phyloP scores from a whole-genome alignment of 192 early-diverging fungal species.

The Jimgerdemannia lactiflua region DNA sequence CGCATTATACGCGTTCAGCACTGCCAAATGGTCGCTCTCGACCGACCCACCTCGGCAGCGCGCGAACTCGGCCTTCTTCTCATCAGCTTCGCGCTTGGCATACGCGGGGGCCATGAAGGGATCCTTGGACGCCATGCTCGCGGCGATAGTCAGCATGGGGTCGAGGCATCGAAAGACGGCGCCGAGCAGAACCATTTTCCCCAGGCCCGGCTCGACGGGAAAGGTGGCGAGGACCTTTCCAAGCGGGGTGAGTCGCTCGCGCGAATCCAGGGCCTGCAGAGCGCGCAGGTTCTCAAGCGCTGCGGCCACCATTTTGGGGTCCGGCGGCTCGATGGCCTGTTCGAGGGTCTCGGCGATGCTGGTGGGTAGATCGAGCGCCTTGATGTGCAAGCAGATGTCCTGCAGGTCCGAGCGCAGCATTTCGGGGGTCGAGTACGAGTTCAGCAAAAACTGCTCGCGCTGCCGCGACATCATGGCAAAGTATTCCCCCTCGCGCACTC shows the following conservation, averaged over 20 bases:
- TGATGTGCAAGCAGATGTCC: slow-evolving; percentile 66
- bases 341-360: slow-evolving; percentile 43
- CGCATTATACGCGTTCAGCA: slow-evolving; percentile 44
- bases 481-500: slow-evolving; percentile 71
- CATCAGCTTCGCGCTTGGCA: slow-evolving; percentile 34
- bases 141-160: slow-evolving; percentile 60
- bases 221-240: slow-evolving; percentile 59
- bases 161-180: slow-evolving; percentile 62
- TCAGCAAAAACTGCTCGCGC: background rate
- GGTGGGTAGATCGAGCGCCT: slow-evolving; percentile 46
- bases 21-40: slow-evolving; percentile 40
- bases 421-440: slow-evolving; percentile 61
- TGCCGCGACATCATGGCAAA: slow-evolving; percentile 46
- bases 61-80: slow-evolving; percentile 37
- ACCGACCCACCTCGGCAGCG: no score
- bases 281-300: slow-evolving; percentile 53
- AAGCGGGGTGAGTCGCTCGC: slow-evolving; percentile 58
- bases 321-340: slow-evolving; percentile 57
- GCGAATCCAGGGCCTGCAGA: slow-evolving; percentile 35
- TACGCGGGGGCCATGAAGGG: no score
- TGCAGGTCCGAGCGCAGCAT: slow-evolving; percentile 69
- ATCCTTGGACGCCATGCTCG: slow-evolving; percentile 41
- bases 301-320: slow-evolving; percentile 27
- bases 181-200: slow-evolving; percentile 66
- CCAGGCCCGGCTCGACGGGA: slow-evolving; percentile 66